Base-by-base conservation (phyloP, 208 protist species). In the Acanthamoeba healyi region DNA sequence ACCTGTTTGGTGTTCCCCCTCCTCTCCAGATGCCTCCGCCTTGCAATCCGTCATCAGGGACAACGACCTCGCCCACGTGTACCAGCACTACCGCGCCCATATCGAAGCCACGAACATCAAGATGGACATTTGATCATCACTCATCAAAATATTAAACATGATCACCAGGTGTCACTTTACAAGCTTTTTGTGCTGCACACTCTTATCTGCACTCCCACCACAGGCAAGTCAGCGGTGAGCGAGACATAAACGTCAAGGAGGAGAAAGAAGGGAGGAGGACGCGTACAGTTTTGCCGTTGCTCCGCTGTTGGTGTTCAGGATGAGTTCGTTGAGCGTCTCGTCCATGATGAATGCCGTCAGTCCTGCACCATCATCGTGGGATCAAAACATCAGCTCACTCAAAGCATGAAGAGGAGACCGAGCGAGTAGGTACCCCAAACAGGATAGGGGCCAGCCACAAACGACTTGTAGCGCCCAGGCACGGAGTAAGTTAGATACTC, bases 271-370 rank as follows among this genome's bases (percentile, higher is more conserved):
- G 24, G 54, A 3, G 5, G 10, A 15, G 54, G 54, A 15, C 17
- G 29, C 24, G 5, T 67, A 67, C 58, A 67, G 14, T 36, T 36
- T 29, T 3, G 58, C 58, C n/a, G 29, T 34, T 10, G 58, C 58
- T 67, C 58, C 58, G 7, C 12, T 14, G 6, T 36, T 14, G 36
- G 36, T 79, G 36, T 24, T 36, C 36, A 86, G 24, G 0, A 86
- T 86, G 44, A 86, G 77, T 36, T 86, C 42, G 29, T 86, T 86
- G n/a, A 86, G 77, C 14, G 29, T 19, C 32, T 86, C 77, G 44
- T 86, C 77, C 77, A 86, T 86, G 5, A 86, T 86, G 77, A 86
- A 86, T 1, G 77, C 77, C 38, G 77, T 86, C 6, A 86, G 24
- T 0, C 77, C 74, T 84, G 65, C 29, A 38, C n/a, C n/a, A n/a